Percentiles rank a stretch among this genome's conserved stretches.
phyloP scores from a whole-genome alignment of 148 eudicot species.

The Rhododendron williamsianum region DNA sequence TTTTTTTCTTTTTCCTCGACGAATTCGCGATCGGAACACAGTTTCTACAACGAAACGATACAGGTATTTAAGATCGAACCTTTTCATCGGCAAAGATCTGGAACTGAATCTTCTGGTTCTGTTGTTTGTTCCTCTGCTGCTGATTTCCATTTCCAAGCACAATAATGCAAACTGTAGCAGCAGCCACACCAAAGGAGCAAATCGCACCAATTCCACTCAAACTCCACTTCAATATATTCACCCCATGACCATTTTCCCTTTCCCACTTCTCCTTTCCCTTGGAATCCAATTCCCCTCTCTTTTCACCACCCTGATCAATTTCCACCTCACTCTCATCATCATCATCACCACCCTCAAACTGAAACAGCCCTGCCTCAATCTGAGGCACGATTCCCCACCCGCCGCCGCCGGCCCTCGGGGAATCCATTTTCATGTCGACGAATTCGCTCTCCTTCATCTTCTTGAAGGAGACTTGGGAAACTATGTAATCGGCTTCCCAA shows the following conservation, averaged over 20 bases:
- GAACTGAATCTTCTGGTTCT: constrained; percentile 49
- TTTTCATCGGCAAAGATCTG: constrained; percentile 61
- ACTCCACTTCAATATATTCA: constrained; percentile 63
- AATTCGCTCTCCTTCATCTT: constrained; percentile 71
- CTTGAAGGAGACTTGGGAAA: constrained; percentile 83
- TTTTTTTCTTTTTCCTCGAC: neutral
- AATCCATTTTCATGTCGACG: constrained; percentile 89
- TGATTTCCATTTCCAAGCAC: constrained; percentile 36
- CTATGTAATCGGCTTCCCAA: constrained; percentile 26
- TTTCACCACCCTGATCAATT: constrained; percentile 1
- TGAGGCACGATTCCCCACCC: constrained; percentile 44
- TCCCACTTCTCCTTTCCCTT: constrained; percentile 16
- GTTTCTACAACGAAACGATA: neutral
- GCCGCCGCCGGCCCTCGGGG: constrained; percentile 53
- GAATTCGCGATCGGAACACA: neutral
- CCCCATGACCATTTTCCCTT: constrained; percentile 23
- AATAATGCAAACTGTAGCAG: constrained; percentile 63
- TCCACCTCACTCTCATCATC: constrained; percentile 14
- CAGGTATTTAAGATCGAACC: constrained; percentile 30
- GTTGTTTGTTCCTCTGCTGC: constrained; percentile 24
- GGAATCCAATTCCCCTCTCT: neutral
- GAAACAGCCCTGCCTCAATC: constrained; percentile 34
- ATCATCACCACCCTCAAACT: constrained; percentile 30
- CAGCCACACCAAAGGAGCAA: constrained; percentile 74
- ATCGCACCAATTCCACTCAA: constrained; percentile 70